A percentile compares a stretch with the other conserved stretches of the same genome.
Evolutionary conservation across 148 eudicot genomes (phyloP).

Genomic region (Pouteria glomerata): DNA sequence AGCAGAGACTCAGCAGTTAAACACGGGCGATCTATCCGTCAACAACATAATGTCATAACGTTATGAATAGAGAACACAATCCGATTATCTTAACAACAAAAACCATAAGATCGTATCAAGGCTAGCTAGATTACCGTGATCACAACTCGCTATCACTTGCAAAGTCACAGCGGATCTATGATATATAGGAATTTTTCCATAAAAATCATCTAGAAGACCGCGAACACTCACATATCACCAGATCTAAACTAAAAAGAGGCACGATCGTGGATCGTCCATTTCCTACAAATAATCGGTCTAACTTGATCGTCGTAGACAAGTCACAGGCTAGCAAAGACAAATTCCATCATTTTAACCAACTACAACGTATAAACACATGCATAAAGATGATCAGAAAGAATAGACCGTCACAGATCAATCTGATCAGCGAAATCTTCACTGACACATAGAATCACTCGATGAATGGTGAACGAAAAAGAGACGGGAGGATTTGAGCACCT

Average conservation of each 20-base stretch:
- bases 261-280: neutral
- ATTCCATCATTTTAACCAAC: neutral
- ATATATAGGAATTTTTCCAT: neutral
- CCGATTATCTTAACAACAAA: neutral
- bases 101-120: neutral
- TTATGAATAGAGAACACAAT: neutral
- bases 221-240: neutral
- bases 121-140: too few relatives aligned
- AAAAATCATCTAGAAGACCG: neutral
- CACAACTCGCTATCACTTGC: neutral
- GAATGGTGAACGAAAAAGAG: neutral
- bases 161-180: neutral
- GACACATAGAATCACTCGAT: too few relatives aligned
- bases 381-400: neutral
- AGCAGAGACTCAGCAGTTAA: neutral
- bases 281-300: neutral
- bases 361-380: neutral
- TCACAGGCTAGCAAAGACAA: neutral
- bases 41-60: neutral
- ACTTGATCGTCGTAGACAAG: neutral
- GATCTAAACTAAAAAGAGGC: slow-evolving; percentile 2
- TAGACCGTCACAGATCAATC: neutral
- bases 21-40: neutral
- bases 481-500: slow-evolving; percentile 11
- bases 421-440: neutral